Conservation (phyloP, 2,329 filamentous ascomycete genomes). For the Colletotrichum neosansevieriae region DNA sequence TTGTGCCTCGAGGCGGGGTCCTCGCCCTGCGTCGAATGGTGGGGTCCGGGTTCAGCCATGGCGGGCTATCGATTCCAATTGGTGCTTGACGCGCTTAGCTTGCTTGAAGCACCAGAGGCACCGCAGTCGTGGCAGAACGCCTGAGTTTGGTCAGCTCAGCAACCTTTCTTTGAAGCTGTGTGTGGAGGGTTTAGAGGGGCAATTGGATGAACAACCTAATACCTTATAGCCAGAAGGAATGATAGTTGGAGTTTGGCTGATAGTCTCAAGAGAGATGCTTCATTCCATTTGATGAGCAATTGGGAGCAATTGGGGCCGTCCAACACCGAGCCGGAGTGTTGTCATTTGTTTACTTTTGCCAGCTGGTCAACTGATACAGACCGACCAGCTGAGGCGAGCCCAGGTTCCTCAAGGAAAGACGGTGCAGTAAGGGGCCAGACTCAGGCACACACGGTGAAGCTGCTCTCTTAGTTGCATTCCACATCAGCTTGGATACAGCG, state of each 20-base stretch:
- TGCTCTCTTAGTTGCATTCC: background rate
- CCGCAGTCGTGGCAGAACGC: conserved; percentile 1
- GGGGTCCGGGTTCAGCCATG: conserved; percentile 47
- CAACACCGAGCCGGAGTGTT: background rate
- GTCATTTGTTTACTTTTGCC: conserved; percentile 7
- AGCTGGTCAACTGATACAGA: background rate
- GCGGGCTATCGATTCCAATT: conserved; percentile 23
- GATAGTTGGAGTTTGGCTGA: background rate
- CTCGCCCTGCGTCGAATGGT: conserved; percentile 45
- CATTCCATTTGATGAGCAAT: background rate
- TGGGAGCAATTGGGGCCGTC: background rate
- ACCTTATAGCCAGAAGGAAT: background rate
- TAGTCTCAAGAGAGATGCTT: background rate
- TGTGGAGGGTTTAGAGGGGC: conserved; percentile 4
- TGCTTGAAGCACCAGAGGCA: conserved; percentile 5
- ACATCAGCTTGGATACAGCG: no score
- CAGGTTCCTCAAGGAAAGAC: background rate
- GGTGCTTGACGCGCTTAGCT: conserved; percentile 7
- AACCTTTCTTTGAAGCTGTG: background rate
- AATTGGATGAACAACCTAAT: conserved; percentile 15
- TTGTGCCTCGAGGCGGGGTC: conserved; percentile 50
- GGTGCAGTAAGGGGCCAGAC: background rate
- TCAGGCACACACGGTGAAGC: background rate
- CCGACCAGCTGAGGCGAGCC: background rate
- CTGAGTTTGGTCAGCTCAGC: conserved; percentile 21